Conservation (phyloP, 2,329 filamentous ascomycete genomes). For the Sarocladium kiliense region DNA sequence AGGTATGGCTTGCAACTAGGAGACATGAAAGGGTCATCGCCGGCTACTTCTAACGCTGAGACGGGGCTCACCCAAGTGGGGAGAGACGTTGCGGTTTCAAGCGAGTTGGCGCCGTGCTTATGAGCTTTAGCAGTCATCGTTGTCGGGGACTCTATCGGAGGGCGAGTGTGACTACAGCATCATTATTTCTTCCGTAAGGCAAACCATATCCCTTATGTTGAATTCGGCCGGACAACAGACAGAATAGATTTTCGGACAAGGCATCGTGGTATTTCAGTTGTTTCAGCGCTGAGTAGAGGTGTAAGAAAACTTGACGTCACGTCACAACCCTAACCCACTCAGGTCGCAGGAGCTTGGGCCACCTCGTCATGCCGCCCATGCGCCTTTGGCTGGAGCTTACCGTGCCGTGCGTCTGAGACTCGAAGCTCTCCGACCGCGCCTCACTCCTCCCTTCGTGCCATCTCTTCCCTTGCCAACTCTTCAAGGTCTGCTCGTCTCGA, state of each 20-base stretch:
- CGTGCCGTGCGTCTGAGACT: neutral
- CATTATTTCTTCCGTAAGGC: too few species aligned
- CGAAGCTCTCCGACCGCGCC: neutral
- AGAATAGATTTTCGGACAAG: too few species aligned
- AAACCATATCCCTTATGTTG: too few species aligned
- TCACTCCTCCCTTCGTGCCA: neutral
- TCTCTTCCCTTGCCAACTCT: neutral
- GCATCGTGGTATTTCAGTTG: too few species aligned
- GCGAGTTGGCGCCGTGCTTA: neutral
- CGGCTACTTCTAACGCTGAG: neutral
- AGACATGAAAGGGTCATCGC: neutral
- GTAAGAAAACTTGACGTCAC: neutral
- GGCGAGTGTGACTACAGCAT: too few species aligned
- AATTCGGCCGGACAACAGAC: too few species aligned
- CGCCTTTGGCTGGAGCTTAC: neutral
- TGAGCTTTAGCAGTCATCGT: neutral
- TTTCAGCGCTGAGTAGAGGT: too few species aligned
- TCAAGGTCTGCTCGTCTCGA: neutral
- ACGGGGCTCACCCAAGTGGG: neutral
- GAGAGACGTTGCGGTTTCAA: neutral
- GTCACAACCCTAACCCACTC: slow-evolving; percentile 7
- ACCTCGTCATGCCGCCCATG: neutral
- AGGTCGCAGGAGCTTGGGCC: slow-evolving; percentile 1
- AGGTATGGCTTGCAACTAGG: too few species aligned
- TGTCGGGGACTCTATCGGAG: too few species aligned